Percentiles rank a stretch among this genome's conserved stretches.
Evolutionary conservation across 2,329 filamentous ascomycete genomes (phyloP).

Genomic region (Aphanoascus verrucosus): DNA sequence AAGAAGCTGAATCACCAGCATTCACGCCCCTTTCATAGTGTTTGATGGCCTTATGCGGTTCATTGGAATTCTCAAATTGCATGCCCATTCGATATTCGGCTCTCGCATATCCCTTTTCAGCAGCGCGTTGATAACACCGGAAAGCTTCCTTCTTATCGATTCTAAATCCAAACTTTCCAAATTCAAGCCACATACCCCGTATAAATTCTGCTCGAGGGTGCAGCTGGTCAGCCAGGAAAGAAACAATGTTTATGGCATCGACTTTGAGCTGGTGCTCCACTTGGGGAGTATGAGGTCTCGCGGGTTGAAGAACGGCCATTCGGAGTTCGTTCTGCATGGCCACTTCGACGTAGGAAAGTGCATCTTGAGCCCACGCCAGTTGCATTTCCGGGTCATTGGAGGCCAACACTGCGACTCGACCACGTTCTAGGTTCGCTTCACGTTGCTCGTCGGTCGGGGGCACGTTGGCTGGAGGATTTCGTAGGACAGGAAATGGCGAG

Average conservation of each 20-base stretch:
- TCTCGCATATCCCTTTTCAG: constrained; percentile 72
- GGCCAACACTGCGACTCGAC: constrained; percentile 71
- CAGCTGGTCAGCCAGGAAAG: constrained; percentile 77
- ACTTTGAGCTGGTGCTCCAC: constrained; percentile 78
- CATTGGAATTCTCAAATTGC: constrained; percentile 93
- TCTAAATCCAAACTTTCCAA: constrained; percentile 85
- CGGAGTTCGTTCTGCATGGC: constrained; percentile 65
- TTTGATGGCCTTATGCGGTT: constrained; percentile 77
- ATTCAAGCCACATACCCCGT: constrained; percentile 92
- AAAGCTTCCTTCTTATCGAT: constrained; percentile 94
- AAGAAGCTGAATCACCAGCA: constrained; percentile 75
- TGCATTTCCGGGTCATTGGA: constrained; percentile 95
- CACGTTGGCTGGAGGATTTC: constrained; percentile 69
- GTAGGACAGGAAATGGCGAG: constrained; percentile 81
- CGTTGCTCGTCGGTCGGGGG: constrained; percentile 91
- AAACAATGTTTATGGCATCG: constrained; percentile 85
- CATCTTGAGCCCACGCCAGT: constrained; percentile 90
- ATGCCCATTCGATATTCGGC: constrained; percentile 97
- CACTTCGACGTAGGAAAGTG: constrained; percentile 77
- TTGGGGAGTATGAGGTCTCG: constrained; percentile 66
- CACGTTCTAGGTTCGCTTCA: constrained; percentile 77
- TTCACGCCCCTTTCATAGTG: constrained; percentile 79
- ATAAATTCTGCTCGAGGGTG: constrained; percentile 94
- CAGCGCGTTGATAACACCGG: constrained; percentile 71
- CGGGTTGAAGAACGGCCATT: constrained; percentile 47